Conservation (phyloP, 164 flowering plant genomes). For the Stephania japonica region DNA sequence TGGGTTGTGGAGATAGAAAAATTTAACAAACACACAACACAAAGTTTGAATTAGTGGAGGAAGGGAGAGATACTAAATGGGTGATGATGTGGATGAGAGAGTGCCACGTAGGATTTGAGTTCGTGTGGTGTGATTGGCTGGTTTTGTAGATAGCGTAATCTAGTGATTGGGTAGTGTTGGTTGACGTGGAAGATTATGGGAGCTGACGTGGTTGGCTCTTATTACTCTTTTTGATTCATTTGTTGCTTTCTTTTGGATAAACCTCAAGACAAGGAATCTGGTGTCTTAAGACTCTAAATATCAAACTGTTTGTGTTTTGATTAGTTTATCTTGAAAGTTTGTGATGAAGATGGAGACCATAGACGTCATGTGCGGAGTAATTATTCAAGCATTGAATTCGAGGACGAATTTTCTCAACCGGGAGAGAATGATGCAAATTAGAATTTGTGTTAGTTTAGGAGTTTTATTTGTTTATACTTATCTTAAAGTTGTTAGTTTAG, state of each 20-base stretch:
- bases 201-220: slow-evolving; percentile 14
- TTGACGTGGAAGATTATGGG: slow-evolving; percentile 11
- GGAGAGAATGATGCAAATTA: no score
- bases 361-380: no score
- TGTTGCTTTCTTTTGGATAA: background rate
- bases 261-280: background rate
- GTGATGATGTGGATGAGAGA: slow-evolving; percentile 54
- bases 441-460: no score
- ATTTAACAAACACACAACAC: no score
- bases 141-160: slow-evolving; percentile 18
- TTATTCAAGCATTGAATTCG: no score
- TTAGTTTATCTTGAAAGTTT: no score
- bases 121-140: slow-evolving; percentile 21
- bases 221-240: background rate
- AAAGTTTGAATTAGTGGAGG: background rate
- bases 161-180: slow-evolving; percentile 14
- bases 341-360: no score
- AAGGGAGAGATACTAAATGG: slow-evolving; percentile 32
- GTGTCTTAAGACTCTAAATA: no score
- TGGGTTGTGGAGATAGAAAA: background rate
- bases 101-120: slow-evolving; percentile 43
- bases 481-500: no score
- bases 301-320: no score
- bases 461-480: no score
- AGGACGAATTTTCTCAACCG: no score